A percentile compares a stretch with the other conserved stretches of the same genome.
Conservation (phyloP, 2,329 filamentous ascomycete genomes). For the Hypomyces rosellus region DNA sequence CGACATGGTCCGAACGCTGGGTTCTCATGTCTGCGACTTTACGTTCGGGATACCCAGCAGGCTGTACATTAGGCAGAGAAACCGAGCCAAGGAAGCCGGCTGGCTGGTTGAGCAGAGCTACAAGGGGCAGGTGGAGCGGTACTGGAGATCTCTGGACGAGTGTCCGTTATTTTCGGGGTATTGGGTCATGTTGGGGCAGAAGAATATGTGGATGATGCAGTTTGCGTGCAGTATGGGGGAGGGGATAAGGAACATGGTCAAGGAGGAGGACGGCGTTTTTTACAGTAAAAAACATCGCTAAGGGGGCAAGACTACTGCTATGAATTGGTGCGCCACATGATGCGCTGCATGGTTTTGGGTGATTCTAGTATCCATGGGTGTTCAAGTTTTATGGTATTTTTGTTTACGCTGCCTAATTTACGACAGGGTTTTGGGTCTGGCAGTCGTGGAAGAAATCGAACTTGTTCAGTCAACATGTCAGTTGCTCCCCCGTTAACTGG, state of each 20-base stretch:
- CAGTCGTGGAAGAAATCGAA: too few relatives aligned
- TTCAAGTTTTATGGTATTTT: too few relatives aligned
- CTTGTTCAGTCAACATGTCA: too few relatives aligned
- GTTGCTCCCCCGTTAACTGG: too few relatives aligned
- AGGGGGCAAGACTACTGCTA: too few relatives aligned
- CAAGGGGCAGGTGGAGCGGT: constrained; percentile 14
- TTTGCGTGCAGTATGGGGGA: constrained; percentile 4
- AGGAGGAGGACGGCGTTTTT: constrained; percentile 1
- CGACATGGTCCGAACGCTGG: constrained; percentile 16
- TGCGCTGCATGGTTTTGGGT: too few relatives aligned
- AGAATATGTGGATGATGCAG: constrained; percentile 11
- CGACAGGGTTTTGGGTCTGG: too few relatives aligned
- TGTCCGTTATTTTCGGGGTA: constrained; percentile 16
- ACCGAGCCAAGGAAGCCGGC: constrained; percentile 10
- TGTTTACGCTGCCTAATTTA: too few relatives aligned
- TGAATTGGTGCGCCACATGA: too few relatives aligned
- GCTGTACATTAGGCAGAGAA: constrained; percentile 14
- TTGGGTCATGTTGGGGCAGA: constrained; percentile 21
- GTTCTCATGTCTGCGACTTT: constrained; percentile 13
- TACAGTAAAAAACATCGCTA: too few relatives aligned
- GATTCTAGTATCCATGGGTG: too few relatives aligned
- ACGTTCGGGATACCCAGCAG: constrained; percentile 19
- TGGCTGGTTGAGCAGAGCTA: constrained; percentile 14
- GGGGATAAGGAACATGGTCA: not conserved
- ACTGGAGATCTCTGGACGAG: constrained; percentile 16